Evolutionary conservation across 2,329 filamentous ascomycete genomes (phyloP).

Genomic region (Taxawa tesnikishii): DNA sequence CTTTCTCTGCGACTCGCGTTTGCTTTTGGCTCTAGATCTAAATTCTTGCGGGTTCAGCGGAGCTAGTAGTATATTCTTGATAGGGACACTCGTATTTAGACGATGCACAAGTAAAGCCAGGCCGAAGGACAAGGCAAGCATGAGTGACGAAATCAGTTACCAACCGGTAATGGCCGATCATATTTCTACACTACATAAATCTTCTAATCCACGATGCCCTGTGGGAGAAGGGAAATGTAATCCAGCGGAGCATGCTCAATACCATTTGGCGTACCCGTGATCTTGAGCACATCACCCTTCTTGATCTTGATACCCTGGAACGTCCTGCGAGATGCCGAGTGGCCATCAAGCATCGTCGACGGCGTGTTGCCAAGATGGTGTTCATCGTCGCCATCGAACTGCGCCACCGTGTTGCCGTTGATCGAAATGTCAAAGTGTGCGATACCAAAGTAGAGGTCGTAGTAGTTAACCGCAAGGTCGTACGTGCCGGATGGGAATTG

Average conservation of each 20-base stretch:
- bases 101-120: too few relatives aligned
- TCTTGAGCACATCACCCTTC: slow-evolving; percentile 40
- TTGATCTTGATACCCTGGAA: slow-evolving; percentile 39
- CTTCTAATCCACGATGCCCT: slow-evolving; percentile 45
- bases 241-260: slow-evolving; percentile 54
- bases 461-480: slow-evolving; percentile 55
- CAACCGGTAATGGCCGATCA: too few relatives aligned
- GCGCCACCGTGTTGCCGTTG: slow-evolving; percentile 39
- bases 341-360: slow-evolving; percentile 49
- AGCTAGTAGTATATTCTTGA: too few relatives aligned
- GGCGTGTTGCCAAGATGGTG: slow-evolving; percentile 46
- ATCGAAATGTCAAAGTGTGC: slow-evolving; percentile 44
- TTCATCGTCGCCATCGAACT: slow-evolving; percentile 50
- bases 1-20: too few relatives aligned
- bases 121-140: too few relatives aligned
- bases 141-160: too few relatives aligned
- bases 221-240: slow-evolving; percentile 51
- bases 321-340: slow-evolving; percentile 51
- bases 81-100: too few relatives aligned
- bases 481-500: slow-evolving; percentile 43
- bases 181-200: too few relatives aligned
- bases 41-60: too few relatives aligned
- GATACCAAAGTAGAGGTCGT: slow-evolving; percentile 46
- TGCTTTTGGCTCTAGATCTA: too few relatives aligned
- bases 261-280: slow-evolving; percentile 47